These are phyloP conservation scores for Alternaria ventricosa DNA, from an alignment of 2,329 filamentous ascomycete species.

Conservation along the genomic window DNA sequence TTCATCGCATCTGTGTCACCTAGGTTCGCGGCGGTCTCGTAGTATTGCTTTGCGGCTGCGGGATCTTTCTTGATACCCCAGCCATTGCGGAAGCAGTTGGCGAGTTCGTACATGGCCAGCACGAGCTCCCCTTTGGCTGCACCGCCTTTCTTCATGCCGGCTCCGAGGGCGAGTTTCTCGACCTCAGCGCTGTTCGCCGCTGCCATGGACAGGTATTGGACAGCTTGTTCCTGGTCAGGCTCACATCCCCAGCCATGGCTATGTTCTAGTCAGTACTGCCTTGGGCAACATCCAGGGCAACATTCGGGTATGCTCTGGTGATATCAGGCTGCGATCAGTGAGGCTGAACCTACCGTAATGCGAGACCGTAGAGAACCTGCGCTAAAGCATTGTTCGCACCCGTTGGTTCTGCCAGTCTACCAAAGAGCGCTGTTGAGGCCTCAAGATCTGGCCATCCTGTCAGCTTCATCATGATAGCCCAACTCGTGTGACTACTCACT, in stretches of 20 bases:
- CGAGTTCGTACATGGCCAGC: conserved; percentile 93
- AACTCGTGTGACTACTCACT: conserved; percentile 45
- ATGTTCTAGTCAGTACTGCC: conserved; percentile 26
- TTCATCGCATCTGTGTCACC: conserved; percentile 99
- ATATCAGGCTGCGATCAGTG: conserved; percentile 2
- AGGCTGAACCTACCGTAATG: conserved; percentile 69
- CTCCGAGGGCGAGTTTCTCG: conserved; percentile 82
- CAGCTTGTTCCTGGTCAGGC: conserved; percentile 73
- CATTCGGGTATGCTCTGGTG: conserved; percentile 24
- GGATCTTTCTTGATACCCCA: conserved; percentile 91
- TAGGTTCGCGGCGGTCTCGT: conserved; percentile 95
- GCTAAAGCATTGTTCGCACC: conserved; percentile 91
- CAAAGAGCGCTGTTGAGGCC: conserved; percentile 84
- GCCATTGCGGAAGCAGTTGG: conserved; percentile 89
- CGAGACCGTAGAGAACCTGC: conserved; percentile 94
- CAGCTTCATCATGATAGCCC: conserved; percentile 14
- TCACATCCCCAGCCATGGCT: conserved; percentile 93
- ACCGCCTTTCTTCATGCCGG: conserved; percentile 90
- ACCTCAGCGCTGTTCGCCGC: conserved; percentile 89
- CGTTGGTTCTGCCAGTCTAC: conserved; percentile 77
- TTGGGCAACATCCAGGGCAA: conserved; percentile 31
- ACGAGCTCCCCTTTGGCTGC: conserved; percentile 95
- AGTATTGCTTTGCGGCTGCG: conserved; percentile 86
- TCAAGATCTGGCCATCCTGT: conserved; percentile 62
- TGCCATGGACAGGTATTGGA: conserved; percentile 85